Percentiles rank a stretch among this genome's conserved stretches.
These are phyloP conservation scores for Hemileia vastatrix DNA, from an alignment of 1,284 basidiomycete species.

Conservation along the genomic window DNA sequence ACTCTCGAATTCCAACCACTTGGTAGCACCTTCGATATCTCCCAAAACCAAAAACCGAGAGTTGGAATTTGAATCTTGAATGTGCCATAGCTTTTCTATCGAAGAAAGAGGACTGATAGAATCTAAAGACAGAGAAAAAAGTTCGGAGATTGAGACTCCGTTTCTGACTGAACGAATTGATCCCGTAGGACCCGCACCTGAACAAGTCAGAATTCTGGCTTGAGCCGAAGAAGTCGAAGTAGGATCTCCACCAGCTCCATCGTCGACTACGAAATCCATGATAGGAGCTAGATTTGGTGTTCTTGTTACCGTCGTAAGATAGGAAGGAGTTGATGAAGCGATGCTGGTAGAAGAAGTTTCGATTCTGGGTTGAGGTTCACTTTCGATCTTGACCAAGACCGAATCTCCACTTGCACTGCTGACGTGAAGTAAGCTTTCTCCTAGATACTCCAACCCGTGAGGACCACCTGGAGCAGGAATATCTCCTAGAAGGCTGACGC, in stretches of 20 bases:
- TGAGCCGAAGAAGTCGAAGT: constrained; percentile 25
- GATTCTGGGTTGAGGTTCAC: constrained; percentile 9
- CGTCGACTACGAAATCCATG: constrained; percentile 36
- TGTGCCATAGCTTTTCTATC: not conserved
- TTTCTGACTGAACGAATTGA: constrained; percentile 33
- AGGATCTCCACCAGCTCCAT: constrained; percentile 27
- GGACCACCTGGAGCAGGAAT: constrained; percentile 30
- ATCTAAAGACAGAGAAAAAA: not conserved
- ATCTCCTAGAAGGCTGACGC: constrained; percentile 26
- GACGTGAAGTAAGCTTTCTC: constrained; percentile 33
- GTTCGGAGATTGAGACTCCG: constrained; percentile 28
- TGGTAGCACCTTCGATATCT: not conserved
- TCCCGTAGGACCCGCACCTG: constrained; percentile 35
- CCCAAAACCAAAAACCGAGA: not conserved
- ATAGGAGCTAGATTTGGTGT: constrained; percentile 30
- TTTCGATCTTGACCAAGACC: constrained; percentile 27
- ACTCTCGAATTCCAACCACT: not conserved
- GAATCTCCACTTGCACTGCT: constrained; percentile 35
- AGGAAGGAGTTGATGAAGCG: not conserved
- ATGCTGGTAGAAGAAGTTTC: constrained; percentile 9
- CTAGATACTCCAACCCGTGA: constrained; percentile 31
- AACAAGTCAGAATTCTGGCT: constrained; percentile 35
- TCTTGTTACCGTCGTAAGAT: not conserved
- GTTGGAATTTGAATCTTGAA: not conserved
- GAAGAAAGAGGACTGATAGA: not conserved